Evolutionary conservation across 768 basidiomycete genomes (phyloP).

Genomic region (Neoboletus subvelutipes): DNA sequence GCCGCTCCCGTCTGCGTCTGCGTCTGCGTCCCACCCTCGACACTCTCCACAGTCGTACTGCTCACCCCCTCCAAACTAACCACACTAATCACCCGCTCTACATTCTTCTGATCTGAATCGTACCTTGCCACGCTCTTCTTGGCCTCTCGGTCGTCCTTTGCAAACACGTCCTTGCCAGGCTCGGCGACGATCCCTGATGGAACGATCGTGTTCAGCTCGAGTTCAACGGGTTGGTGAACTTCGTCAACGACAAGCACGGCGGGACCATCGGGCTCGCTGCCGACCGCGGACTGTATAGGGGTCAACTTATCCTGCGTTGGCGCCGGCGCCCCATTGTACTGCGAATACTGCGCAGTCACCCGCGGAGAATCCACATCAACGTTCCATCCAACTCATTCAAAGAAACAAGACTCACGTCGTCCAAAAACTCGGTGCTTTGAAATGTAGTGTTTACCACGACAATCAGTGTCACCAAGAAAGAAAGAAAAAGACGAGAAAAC

Average conservation of each 20-base stretch:
- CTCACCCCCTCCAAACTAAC: conserved; percentile 5
- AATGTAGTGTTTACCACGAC: background rate
- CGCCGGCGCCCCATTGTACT: conserved; percentile 43
- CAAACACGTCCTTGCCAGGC: conserved; percentile 77
- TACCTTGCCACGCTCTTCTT: conserved; percentile 39
- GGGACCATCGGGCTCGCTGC: conserved; percentile 53
- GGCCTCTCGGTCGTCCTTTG: conserved; percentile 43
- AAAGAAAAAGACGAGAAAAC: conserved; percentile 17
- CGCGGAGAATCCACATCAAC: background rate
- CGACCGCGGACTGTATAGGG: conserved; percentile 44
- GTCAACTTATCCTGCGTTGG: conserved; percentile 41
- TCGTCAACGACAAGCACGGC: conserved; percentile 55
- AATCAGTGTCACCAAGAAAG: background rate
- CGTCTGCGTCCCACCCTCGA: background rate
- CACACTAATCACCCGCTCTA: conserved; percentile 39
- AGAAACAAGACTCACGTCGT: conserved; percentile 48
- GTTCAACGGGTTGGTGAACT: conserved; percentile 9
- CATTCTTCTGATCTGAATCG: conserved; percentile 13
- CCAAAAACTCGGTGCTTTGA: conserved; percentile 64
- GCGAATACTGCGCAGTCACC: conserved; percentile 47
- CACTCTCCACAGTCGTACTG: background rate
- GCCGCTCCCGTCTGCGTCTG: too few relatives aligned
- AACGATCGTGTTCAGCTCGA: conserved; percentile 36
- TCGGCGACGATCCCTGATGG: conserved; percentile 58
- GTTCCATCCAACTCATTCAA: background rate